These are phyloP conservation scores for Trebouxia sp. DNA, from an alignment of 139 green algal genomes.

Conservation along the genomic window DNA sequence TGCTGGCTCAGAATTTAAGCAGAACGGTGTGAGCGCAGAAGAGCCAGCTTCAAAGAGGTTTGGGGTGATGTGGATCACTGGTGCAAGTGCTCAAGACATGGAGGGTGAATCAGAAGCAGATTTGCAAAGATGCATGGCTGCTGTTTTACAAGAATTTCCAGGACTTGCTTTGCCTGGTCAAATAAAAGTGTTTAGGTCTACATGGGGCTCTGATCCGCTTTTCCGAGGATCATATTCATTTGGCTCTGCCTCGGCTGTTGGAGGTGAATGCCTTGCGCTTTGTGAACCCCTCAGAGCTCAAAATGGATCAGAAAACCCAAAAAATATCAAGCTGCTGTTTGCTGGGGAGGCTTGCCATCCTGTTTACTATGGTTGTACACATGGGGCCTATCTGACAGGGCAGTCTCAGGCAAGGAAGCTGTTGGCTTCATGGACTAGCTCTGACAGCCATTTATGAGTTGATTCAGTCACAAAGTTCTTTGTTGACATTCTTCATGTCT, in stretches of 20 bases:
- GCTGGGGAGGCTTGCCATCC: constrained; percentile 28
- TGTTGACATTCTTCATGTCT: not conserved
- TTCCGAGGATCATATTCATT: constrained; percentile 30
- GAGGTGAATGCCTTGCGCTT: not conserved
- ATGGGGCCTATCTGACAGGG: constrained; percentile 30
- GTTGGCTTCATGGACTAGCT: not conserved
- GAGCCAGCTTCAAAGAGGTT: not conserved
- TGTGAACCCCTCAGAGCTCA: not conserved
- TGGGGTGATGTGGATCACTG: constrained; percentile 29
- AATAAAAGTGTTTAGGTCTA: constrained; percentile 13
- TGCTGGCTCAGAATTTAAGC: constrained; percentile 28
- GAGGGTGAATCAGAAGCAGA: constrained; percentile 21
- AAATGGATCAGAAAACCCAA: not conserved
- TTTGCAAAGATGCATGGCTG: not conserved
- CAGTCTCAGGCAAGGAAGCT: constrained; percentile 4
- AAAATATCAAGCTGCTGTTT: constrained; percentile 20
- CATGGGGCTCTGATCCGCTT: constrained; percentile 28
- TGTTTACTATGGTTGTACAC: constrained; percentile 25
- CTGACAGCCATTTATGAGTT: not conserved
- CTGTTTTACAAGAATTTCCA: constrained; percentile 27
- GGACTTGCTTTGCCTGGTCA: constrained; percentile 3
- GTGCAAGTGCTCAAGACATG: constrained; percentile 23
- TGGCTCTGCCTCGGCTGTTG: constrained; percentile 6
- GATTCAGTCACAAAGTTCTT: not conserved
- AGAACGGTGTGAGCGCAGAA: not conserved